phyloP scores from a whole-genome alignment of 108 stramenopile genomes.

The Skeletonema grethae region DNA sequence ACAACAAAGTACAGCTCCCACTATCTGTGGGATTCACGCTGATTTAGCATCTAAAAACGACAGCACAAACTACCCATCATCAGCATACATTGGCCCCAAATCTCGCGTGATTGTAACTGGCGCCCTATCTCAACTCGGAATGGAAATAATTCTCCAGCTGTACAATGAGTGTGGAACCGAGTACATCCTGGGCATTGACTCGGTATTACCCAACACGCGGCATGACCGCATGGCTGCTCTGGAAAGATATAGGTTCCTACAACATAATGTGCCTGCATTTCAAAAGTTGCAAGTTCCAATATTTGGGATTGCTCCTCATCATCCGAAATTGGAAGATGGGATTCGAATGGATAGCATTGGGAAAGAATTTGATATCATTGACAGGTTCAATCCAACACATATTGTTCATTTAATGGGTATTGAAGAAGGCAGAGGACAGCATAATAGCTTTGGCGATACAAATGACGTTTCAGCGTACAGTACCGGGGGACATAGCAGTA shows the following conservation, averaged over 20 bases:
- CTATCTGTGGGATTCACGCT: constrained; percentile 2
- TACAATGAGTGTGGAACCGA: constrained; percentile 55
- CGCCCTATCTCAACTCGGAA: constrained; percentile 60
- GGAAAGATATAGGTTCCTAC: constrained; percentile 36
- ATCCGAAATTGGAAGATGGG: constrained; percentile 40
- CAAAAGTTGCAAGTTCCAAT: constrained; percentile 31
- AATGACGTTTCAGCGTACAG: constrained; percentile 34
- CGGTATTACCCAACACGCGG: constrained; percentile 50
- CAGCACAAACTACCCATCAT: constrained; percentile 3
- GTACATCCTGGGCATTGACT: constrained; percentile 56
- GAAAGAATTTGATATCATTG: constrained; percentile 27
- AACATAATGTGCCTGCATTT: constrained; percentile 39
- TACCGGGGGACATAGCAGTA: constrained; percentile 24
- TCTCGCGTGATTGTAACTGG: constrained; percentile 54
- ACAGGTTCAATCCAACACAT: constrained; percentile 55
- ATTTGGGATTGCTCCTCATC: constrained; percentile 50
- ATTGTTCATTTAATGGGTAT: constrained; percentile 51
- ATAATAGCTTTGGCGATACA: constrained; percentile 47
- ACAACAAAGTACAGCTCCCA: background rate
- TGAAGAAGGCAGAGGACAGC: constrained; percentile 36
- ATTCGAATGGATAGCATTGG: constrained; percentile 21
- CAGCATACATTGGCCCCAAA: background rate
- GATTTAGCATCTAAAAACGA: background rate
- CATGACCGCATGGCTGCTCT: constrained; percentile 43
- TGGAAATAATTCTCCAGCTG: constrained; percentile 58